Percentiles rank a stretch among this genome's conserved stretches.
phyloP scores from a whole-genome alignment of 306 rosid genomes.

The Dalbergia oliveri region DNA sequence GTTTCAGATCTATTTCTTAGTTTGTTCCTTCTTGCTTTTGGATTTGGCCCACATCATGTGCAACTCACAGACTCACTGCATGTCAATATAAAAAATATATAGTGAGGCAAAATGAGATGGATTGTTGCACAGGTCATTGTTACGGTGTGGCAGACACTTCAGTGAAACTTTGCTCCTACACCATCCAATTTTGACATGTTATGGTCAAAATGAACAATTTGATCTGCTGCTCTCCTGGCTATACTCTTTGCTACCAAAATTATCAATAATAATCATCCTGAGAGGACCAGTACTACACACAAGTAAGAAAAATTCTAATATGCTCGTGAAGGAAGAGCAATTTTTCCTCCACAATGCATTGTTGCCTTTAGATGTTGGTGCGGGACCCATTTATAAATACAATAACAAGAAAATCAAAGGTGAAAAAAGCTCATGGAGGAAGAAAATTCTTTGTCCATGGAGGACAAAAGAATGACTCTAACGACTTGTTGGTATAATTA shows the following conservation, averaged over 20 bases:
- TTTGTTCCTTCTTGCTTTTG: constrained; percentile 36
- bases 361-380: too few species aligned
- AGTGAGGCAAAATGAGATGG: constrained; percentile 36
- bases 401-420: too few species aligned
- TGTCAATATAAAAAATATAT: constrained; percentile 1
- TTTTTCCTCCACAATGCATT: too few species aligned
- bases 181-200: constrained; percentile 34
- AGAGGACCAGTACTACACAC: constrained; percentile 11
- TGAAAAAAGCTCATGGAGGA: too few species aligned
- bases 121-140: constrained; percentile 1
- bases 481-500: constrained; percentile 20
- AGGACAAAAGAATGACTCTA: too few species aligned
- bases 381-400: too few species aligned
- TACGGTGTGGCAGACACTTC: constrained; percentile 2
- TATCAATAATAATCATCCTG: constrained; percentile 11
- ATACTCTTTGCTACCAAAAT: constrained; percentile 34
- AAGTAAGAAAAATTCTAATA: neutral
- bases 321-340: too few species aligned
- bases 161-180: constrained; percentile 32
- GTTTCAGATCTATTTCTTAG: constrained; percentile 21
- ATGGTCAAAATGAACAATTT: constrained; percentile 44
- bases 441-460: too few species aligned
- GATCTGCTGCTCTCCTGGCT: constrained; percentile 11
- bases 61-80: constrained; percentile 5
- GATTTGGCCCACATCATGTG: constrained; percentile 53